Percentiles rank a stretch among this genome's conserved stretches.
Conservation (phyloP, 768 basidiomycete genomes). For the Calvatia gigantea region DNA sequence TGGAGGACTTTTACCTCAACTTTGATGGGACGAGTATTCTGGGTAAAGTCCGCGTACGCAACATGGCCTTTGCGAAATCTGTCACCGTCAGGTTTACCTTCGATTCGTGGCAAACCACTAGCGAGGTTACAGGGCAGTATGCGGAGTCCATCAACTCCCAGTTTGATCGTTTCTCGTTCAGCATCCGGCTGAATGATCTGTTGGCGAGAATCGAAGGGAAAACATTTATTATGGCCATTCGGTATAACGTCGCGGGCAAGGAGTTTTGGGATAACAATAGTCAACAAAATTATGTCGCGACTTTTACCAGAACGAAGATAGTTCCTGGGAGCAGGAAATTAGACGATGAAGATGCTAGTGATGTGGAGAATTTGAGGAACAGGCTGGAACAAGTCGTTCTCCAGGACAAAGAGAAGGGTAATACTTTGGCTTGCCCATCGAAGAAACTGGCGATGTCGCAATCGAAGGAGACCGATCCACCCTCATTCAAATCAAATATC, state of each 20-base stretch:
- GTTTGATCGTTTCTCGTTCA: conserved; percentile 76
- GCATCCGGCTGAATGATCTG: conserved; percentile 74
- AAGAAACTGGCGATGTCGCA: conserved; percentile 8
- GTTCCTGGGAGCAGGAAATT: conserved; percentile 24
- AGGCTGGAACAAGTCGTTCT: conserved; percentile 65
- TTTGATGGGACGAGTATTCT: conserved; percentile 51
- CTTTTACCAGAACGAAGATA: conserved; percentile 44
- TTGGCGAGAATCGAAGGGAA: conserved; percentile 77
- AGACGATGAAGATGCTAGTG: conserved; percentile 32
- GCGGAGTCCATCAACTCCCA: conserved; percentile 41
- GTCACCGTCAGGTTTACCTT: conserved; percentile 89
- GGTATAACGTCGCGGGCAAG: conserved; percentile 63
- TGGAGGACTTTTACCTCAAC: conserved; percentile 55
- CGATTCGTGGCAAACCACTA: conserved; percentile 94
- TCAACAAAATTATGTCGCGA: conserved; percentile 74
- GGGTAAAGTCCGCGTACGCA: conserved; percentile 79
- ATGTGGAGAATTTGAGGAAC: conserved; percentile 59
- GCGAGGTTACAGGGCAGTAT: conserved; percentile 83
- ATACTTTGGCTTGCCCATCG: conserved; percentile 17
- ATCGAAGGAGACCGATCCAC: conserved; percentile 18
- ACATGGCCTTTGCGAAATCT: conserved; percentile 85
- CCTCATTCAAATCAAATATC: conserved; percentile 32
- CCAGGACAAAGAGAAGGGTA: conserved; percentile 26
- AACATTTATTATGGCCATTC: conserved; percentile 73
- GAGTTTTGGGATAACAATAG: conserved; percentile 95